Base-by-base conservation (phyloP, 2,329 filamentous ascomycete species). In the Onygenales sp. region DNA sequence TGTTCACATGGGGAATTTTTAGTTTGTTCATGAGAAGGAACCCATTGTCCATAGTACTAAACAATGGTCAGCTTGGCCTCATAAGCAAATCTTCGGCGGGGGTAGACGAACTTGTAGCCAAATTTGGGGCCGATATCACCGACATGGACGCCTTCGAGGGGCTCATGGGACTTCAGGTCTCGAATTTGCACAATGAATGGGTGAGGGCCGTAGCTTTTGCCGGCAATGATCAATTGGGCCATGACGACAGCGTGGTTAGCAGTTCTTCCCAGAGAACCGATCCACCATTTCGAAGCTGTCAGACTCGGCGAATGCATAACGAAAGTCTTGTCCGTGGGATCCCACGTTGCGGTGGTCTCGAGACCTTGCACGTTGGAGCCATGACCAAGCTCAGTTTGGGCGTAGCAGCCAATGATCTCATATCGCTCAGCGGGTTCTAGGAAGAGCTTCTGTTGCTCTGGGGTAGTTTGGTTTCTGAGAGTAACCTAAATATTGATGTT, bases 221-320 rank as follows among this genome's bases (percentile, higher is more conserved):
- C 85, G 55, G 75, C 72, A 56, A 89, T 78, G 57, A 84, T 79
- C 32, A 91, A 75, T 69, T 90, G 86, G 0, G 87, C 87, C 78
- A 91, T 89, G 3, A 91, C 85, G 2, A 88, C 82, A 1, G 87
- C 87, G 63, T 89, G 78, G 65, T 88, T 91, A 44, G 87, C 87
- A 2, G 84, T 84, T 61, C 85, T 78, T 50, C 87, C 87, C 3
- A 91, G 76, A 9, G 85, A 87, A 1, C 87, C 87, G 61, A 89
- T 89, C 87, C 87, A 91, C 86, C 86, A 92, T 66, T 92, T 92
- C 36, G 84, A 85, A 0, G 86, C 80, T 1, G 87, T 90, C 53
- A 90, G 75, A 57, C 82, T 76, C 8, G 87, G 87, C 0, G 85
- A 88, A 69, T 90, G 82, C 38, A 91, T 76, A 11, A 76, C 84